Evolutionary conservation across 2,329 filamentous ascomycete species (phyloP).

Genomic region (Fusarium napiforme): DNA sequence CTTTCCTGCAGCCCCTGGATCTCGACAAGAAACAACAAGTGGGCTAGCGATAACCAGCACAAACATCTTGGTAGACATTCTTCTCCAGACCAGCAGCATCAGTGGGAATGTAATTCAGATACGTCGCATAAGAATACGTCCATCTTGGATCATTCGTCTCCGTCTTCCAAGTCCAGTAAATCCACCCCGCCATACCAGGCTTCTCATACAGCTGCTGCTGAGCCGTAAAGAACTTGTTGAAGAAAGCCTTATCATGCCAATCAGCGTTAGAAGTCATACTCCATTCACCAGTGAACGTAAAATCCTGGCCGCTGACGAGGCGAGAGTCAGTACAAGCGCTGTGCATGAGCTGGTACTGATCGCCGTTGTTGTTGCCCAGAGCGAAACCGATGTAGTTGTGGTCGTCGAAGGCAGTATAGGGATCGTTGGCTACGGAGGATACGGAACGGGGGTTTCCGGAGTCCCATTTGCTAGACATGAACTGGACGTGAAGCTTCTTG

Average conservation of each 20-base stretch:
- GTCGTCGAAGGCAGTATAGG: constrained; percentile 20
- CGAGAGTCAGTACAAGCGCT: constrained; percentile 28
- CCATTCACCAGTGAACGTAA: constrained; percentile 32
- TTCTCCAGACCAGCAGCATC: constrained; percentile 29
- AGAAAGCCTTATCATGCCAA: constrained; percentile 25
- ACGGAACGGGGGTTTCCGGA: constrained; percentile 16
- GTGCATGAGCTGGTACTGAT: constrained; percentile 20
- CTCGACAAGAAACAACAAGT: background rate
- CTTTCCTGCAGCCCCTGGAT: background rate
- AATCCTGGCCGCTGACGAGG: constrained; percentile 21
- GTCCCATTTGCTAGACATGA: constrained; percentile 37
- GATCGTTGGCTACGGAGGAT: constrained; percentile 12
- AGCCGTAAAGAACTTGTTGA: constrained; percentile 31
- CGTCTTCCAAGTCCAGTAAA: constrained; percentile 38
- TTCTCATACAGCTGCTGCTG: constrained; percentile 35
- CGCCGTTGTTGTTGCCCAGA: background rate
- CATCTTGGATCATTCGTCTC: constrained; percentile 29
- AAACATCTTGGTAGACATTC: constrained; percentile 33
- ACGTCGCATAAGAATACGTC: constrained; percentile 33
- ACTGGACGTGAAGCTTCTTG: constrained; percentile 34
- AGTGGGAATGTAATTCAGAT: constrained; percentile 22
- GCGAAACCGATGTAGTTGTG: constrained; percentile 37
- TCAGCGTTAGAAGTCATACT: constrained; percentile 29
- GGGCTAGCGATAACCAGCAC: background rate
- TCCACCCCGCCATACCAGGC: constrained; percentile 31